Evolutionary conservation across 1,284 basidiomycete genomes (phyloP), one percentile per base, ranked within the genome.

Genomic region (Takashimella tepidaria): DNA sequence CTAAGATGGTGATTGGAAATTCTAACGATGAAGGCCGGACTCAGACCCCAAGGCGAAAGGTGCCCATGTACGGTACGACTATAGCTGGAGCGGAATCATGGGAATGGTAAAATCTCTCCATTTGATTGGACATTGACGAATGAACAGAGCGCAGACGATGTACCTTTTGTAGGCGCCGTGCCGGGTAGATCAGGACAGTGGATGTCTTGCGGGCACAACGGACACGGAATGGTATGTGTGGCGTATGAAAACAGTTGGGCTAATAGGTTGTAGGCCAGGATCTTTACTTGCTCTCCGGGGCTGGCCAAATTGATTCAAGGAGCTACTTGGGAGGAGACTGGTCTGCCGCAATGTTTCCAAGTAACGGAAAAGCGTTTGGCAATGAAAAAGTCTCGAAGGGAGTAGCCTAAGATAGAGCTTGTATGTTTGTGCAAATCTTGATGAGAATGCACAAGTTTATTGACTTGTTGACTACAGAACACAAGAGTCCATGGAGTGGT

Each of bases 141-240:
- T 8, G 31, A 16, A 37, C 31, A 57, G 61, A 64, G 57, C 21
- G 57, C 60, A 4, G 64, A 66, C 43, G 45, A 54, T 3, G 56
- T 66, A 11, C 63, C 67, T 1, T 62, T 64, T 43, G 50, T 68
- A 11, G 67, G 67, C 6, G 51, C 59, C 4, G 57, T 67, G 21
- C 67, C 67, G 13, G 59, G 56, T 6, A 63, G 60, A 54, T 25
- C 54, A 11, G 67, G 67, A 13, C 67, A 69, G 46, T 69, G 57
- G 53, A 59, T 64, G 26, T 59, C 57, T 23, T 58, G 54, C 16
- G 64, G 65, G 3, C 63, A 63, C 53, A 66, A 67, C 31, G 67
- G 65, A 2, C 65, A 69, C 46, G 65, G 66, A 8, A 37, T 37
- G 31, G 31, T 37, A 16, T 8, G 31, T 37, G 31, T 37, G 31